phyloP scores from a whole-genome alignment of 1,284 basidiomycete genomes.

The Rhodofomes roseus region DNA sequence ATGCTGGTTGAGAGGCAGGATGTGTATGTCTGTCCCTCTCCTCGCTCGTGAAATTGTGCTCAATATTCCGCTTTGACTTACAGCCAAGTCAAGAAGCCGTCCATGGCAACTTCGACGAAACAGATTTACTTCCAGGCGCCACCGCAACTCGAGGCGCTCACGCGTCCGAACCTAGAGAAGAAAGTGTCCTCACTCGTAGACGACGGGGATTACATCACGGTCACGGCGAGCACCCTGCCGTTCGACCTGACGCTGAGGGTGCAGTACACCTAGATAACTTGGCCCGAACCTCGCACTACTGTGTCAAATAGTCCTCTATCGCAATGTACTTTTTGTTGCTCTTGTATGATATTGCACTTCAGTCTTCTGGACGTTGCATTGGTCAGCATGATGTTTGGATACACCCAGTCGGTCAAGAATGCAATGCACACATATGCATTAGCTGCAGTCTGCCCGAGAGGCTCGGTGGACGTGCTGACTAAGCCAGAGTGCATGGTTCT shows the following conservation, averaged over 20 bases:
- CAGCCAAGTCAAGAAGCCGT: constrained; percentile 94
- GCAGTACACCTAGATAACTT: constrained; percentile 44
- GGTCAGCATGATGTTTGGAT: no score
- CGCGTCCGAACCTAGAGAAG: constrained; percentile 86
- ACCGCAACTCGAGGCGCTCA: constrained; percentile 83
- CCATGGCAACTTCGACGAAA: constrained; percentile 62
- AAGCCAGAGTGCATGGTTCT: not conserved
- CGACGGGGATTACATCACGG: constrained; percentile 75
- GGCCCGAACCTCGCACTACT: not conserved
- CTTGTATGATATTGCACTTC: not conserved
- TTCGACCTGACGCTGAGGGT: constrained; percentile 80
- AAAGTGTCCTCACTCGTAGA: constrained; percentile 78
- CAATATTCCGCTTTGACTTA: no score
- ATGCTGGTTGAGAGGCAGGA: constrained; percentile 81
- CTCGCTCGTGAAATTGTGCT: no score
- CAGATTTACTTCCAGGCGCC: constrained; percentile 93
- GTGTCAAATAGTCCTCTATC: not conserved
- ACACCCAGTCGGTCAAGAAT: no score
- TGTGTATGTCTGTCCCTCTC: constrained; percentile 54
- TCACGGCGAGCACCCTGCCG: constrained; percentile 86
- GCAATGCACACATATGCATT: no score
- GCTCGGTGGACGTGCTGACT: not conserved
- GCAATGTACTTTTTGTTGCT: not conserved
- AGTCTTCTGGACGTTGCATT: no score
- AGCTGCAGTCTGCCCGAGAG: no score